These are phyloP conservation scores for Paramyrothecium roridum DNA, from an alignment of 2,329 filamentous ascomycete species.

Conservation along the genomic window DNA sequence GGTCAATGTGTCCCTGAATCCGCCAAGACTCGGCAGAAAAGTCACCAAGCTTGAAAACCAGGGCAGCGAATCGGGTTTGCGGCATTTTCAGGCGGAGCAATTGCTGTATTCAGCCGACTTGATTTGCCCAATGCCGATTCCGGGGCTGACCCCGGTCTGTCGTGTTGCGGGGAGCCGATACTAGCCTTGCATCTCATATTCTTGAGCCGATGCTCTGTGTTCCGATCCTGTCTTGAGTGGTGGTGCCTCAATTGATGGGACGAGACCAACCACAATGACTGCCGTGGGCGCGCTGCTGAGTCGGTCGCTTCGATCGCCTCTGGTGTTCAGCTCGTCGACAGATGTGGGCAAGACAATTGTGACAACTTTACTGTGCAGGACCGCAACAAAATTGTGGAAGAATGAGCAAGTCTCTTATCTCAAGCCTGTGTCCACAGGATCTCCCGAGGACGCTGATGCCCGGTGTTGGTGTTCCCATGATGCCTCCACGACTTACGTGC, in stretches of 20 bases:
- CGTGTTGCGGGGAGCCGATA: background rate
- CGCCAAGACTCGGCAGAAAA: too few relatives aligned
- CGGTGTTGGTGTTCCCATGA: constrained; percentile 40
- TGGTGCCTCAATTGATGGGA: background rate
- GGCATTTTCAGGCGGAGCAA: background rate
- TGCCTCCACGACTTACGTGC: background rate
- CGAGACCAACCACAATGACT: constrained; percentile 23
- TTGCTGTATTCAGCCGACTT: background rate
- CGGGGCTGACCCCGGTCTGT: background rate
- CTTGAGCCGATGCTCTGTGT: background rate
- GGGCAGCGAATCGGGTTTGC: background rate
- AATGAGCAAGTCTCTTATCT: constrained; percentile 59
- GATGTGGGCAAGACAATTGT: constrained; percentile 83
- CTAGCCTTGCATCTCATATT: background rate
- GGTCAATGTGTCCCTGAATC: too few relatives aligned
- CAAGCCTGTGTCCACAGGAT: constrained; percentile 80
- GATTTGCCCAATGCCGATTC: background rate
- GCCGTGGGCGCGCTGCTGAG: constrained; percentile 61
- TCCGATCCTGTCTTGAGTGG: background rate
- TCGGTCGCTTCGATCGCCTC: constrained; percentile 65
- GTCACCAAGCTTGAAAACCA: too few relatives aligned
- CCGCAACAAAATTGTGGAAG: constrained; percentile 45
- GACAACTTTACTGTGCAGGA: constrained; percentile 67
- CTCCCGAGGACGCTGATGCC: constrained; percentile 66
- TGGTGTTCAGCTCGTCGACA: constrained; percentile 82